Percentiles rank a stretch among this genome's conserved stretches.
Conservation (phyloP, 805 yeast species). For the Pichia eremophila region DNA sequence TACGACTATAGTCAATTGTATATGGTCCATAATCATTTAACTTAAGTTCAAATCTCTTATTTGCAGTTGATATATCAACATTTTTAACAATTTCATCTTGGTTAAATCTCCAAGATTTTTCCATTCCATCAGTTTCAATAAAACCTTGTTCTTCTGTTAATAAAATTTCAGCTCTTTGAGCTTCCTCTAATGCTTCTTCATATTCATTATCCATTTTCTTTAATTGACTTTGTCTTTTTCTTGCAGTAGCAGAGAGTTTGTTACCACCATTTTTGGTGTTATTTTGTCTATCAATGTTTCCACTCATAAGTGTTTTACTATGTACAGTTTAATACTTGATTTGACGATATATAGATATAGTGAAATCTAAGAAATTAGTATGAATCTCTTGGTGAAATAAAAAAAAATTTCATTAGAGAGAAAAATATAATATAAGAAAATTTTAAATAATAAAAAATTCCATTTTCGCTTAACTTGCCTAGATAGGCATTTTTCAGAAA, state of each 20-base stretch:
- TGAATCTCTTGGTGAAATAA: too few species aligned
- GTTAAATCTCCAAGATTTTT: conserved; percentile 74
- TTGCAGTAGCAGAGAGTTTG: background rate
- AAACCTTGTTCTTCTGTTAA: conserved; percentile 79
- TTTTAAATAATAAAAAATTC: too few species aligned
- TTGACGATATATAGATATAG: too few species aligned
- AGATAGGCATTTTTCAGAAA: too few species aligned
- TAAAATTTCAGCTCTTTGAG: conserved; percentile 79
- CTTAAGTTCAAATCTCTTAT: conserved; percentile 64
- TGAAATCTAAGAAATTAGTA: too few species aligned
- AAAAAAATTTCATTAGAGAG: too few species aligned
- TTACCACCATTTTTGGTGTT: background rate
- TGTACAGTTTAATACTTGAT: too few species aligned
- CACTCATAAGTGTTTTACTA: background rate
- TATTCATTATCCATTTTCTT: conserved; percentile 62
- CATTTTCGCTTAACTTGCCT: too few species aligned
- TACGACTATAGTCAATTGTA: conserved; percentile 67
- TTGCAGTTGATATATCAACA: conserved; percentile 70
- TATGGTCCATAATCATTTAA: conserved; percentile 84
- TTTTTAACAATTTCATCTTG: conserved; percentile 70
- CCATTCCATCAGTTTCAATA: conserved; percentile 93
- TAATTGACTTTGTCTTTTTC: conserved; percentile 27
- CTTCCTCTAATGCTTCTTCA: conserved; percentile 69
- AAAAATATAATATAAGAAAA: too few species aligned
- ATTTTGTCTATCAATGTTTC: too few species aligned